Evolutionary conservation across 345 rosid species (phyloP).

Genomic region (Melaleuca alternifolia): DNA sequence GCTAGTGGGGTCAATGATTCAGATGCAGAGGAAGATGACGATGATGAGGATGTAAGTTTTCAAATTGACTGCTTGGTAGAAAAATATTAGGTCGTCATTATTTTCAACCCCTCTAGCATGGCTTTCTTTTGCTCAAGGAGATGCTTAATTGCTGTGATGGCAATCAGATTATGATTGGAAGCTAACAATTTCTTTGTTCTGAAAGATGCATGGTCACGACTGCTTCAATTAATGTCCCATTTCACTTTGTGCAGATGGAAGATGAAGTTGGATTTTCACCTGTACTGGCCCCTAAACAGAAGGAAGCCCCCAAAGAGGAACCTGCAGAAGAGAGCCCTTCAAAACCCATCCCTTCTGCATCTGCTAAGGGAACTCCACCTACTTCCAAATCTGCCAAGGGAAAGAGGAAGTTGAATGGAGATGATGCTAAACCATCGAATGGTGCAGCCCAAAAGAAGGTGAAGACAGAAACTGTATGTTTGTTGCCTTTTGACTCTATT

Average conservation of each 20-base stretch:
- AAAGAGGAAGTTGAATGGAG: conserved; percentile 69
- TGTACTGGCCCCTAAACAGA: conserved; percentile 51
- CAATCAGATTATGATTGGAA: neutral
- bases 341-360: conserved; percentile 49
- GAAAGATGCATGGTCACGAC: neutral
- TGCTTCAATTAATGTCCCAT: neutral
- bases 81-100: neutral
- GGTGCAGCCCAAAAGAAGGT: conserved; percentile 64
- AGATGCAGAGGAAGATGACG: conserved; percentile 74
- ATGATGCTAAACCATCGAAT: conserved; percentile 53
- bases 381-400: conserved; percentile 70
- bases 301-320: conserved; percentile 70
- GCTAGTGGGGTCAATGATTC: conserved; percentile 64
- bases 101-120: neutral
- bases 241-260: conserved; percentile 34
- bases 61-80: neutral
- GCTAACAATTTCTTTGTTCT: neutral
- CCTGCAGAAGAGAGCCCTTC: conserved; percentile 57
- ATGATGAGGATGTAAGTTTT: conserved; percentile 63
- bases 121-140: neutral
- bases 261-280: conserved; percentile 51
- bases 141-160: neutral
- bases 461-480: conserved; percentile 73
- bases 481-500: neutral
- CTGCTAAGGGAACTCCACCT: conserved; percentile 62